Evolutionary conservation across 495 filamentous ascomycete species (phyloP), one percentile per base, ranked within the genome.

Genomic region (Aspergillus cavernicola): DNA sequence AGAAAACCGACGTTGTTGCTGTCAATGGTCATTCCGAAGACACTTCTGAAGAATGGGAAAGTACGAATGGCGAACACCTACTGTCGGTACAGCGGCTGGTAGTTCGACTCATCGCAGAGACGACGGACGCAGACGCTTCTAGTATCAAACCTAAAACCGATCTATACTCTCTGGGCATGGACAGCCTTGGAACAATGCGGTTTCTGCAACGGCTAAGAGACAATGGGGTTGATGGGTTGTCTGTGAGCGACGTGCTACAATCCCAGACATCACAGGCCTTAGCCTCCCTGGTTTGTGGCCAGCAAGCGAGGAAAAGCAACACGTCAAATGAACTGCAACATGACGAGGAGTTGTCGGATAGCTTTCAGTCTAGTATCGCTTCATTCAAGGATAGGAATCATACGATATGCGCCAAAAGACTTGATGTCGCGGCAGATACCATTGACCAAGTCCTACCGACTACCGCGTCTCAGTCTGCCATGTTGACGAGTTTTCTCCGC

Each of bases 111-210:
- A 63, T 91, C n/a, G 62, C 70, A 0, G 60, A 71, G 13, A 68
- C 82, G 40, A 68, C 78, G 1, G 50, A 64, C 3, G 61, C 83
- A 20, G 60, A 77, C 2, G 13, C 40, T 2, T 60, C 62, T 2
- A 64, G 69, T 0, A 72, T 89, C 28, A 67, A 60, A 4, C 66
- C 71, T 11, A 64, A 66, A 0, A 76, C 83, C 0, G 89, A 77
- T 22, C 78, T 92, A 18, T 90, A 87, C 58, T 85, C 90, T 24
- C 68, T 92, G 0, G 89, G 89, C 0, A 67, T 91, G 6, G 89
- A 92, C 62, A 91, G 87, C 1, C 85, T 93, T 10, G 85, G 85
- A 0, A 83, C 85, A 7, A 81, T 90, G 37, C 78, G 80, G 11
- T 68, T 93, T 19, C 57, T 79, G 11, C 60, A 67, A 33, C 57